Base-by-base conservation (phyloP, 352 stramenopile species). In the Globisporangium nunn region DNA sequence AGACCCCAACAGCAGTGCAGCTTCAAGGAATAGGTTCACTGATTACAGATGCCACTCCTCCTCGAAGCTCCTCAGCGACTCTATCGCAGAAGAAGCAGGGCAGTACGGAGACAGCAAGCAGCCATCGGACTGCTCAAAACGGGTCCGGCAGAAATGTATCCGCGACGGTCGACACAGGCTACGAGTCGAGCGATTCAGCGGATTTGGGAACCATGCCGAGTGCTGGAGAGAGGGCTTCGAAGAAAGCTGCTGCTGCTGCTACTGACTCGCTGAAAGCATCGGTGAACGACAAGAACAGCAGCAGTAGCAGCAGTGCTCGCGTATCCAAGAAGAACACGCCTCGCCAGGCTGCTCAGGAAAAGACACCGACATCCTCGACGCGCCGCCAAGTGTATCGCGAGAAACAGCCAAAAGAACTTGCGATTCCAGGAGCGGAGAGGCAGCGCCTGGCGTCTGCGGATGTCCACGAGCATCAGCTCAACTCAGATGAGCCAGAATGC, bases 341-440 rank as follows among this genome's bases (percentile, higher is more conserved):
- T 15, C 51, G 58, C 14, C 14, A 29, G 8, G 49, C 44, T 41
- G 50, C 3, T 10, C 48, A 30, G 40, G 63, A 67, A 58, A 62
- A 58, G 62, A 47, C 45, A 56, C 31, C 39, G 10, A 2, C 31
- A 23, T 41, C 43, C 5, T 55, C 52, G 29, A 52, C 65, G 7
- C 71, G 72, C 40, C 78, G 78, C 6, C 78, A 85, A 52, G 59
- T 85, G 17, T 87, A 85, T 59, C 78, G 81, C 7, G 74, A 91
- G 56, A 91, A 88, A 55, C 62, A 71, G 33, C 33, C 68, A 6
- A 67, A 69, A 56, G 51, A 67, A 28, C 11, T 12, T 17, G 37
- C 12, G 14, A 18, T 41, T 18, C 61, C 71, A 6, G 15, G 12
- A 1, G 43, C 44, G 10, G 12, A 18, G 0, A 23, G 46, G 14